Evolutionary conservation across 164 flowering plant species (phyloP), one percentile per base, ranked within the genome.

Genomic region (Magnolia officinalis): DNA sequence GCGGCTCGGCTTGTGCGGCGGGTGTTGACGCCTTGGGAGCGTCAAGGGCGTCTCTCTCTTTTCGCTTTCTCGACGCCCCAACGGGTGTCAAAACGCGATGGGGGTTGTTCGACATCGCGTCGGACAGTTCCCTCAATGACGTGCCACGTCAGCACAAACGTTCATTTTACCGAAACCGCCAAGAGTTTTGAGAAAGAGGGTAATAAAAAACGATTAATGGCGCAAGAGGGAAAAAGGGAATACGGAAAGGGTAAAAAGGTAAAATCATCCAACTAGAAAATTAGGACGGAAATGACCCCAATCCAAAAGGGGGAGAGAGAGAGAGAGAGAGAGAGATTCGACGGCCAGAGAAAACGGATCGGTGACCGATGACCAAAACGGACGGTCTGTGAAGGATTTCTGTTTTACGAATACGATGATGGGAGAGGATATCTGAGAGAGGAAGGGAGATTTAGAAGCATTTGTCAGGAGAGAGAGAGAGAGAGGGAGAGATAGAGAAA

Each of bases 41-140:
- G 75, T 68, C 82, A 10, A 78, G 59, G 4, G 67, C 82, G 13
- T 84, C 89, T 65, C 81, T 78, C 65, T 84, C 90, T 66, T 87
- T 90, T 9, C 94, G 90, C 86, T 88, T 90, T 71, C 90, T 78
- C 26, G 92, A 87, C 78, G 81, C 78, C 31, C 82, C 85, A 77
- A n/a, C 77, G 51, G 87, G 83, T 74, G 89, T 71, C 78, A 76
- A 68, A 11, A 80, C 78, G 72, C 84, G 86, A 37, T 37, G 45
- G 20, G 84, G 50, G 71, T 80, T 70, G 63, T 80, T 88, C 90
- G 75, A 77, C 84, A 82, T 85, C 76, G 31, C 63, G 51, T 50
- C 61, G 72, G 75, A 64, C 31, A 21, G 1, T 45, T 67, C 45
- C 14, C 10, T 73, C 63, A 20, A 69, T 29, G 49, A 2, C 73